A percentile compares a stretch with the other conserved stretches of the same genome.
These are phyloP conservation scores for Stellera chamaejasme DNA, from an alignment of 345 rosid genomes.

Conservation along the genomic window DNA sequence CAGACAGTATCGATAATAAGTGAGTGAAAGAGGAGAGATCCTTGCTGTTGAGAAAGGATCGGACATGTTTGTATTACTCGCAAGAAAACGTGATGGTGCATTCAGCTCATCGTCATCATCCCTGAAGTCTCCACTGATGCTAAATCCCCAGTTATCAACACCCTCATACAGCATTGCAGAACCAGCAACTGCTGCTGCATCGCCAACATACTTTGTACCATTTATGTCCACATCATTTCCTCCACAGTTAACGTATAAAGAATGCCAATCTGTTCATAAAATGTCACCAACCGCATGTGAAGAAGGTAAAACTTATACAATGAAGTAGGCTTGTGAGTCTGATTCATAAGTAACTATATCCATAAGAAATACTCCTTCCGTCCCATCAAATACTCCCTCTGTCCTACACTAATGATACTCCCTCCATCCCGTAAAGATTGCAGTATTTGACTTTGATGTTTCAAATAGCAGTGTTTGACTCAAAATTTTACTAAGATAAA, in stretches of 20 bases:
- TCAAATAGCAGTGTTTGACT: too few species aligned
- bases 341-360: too few species aligned
- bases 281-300: background rate
- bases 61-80: conserved; percentile 10
- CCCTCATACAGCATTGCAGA: conserved; percentile 15
- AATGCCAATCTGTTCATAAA: conserved; percentile 21
- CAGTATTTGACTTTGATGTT: too few species aligned
- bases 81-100: conserved; percentile 6
- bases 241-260: conserved; percentile 32
- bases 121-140: conserved; percentile 37
- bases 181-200: conserved; percentile 15
- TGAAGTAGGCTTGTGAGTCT: too few species aligned
- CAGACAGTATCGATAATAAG: conserved; percentile 32
- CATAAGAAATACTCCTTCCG: too few species aligned
- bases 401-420: too few species aligned
- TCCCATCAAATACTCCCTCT: too few species aligned
- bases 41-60: conserved; percentile 24
- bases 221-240: conserved; percentile 23
- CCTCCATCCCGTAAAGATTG: too few species aligned
- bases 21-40: conserved; percentile 31
- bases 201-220: conserved; percentile 21
- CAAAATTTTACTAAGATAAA: too few species aligned
- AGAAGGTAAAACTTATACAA: background rate
- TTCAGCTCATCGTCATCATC: conserved; percentile 19
- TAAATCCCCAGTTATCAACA: conserved; percentile 29